Evolutionary conservation across 805 yeast species (phyloP).

Genomic region (Starmera dryadoides): DNA sequence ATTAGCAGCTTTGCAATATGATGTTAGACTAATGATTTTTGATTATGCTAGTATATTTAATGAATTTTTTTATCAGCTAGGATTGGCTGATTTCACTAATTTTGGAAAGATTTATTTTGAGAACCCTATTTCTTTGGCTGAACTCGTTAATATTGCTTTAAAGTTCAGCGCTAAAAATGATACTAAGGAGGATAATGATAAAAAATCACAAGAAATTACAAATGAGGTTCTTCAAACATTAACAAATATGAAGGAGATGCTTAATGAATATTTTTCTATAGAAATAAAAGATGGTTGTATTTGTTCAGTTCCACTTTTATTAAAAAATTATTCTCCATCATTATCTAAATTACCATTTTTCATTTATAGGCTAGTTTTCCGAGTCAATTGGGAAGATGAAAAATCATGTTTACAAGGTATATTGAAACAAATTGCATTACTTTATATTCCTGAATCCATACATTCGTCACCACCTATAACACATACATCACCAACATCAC

Average conservation of each 20-base stretch:
- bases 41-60: slow-evolving; percentile 68
- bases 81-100: slow-evolving; percentile 70
- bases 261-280: slow-evolving; percentile 69
- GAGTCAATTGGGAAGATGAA: slow-evolving; percentile 64
- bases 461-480: not conserved
- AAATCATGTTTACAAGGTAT: slow-evolving; percentile 59
- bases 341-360: slow-evolving; percentile 60
- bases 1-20: slow-evolving; percentile 79
- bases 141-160: too few relatives aligned
- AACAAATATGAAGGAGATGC: slow-evolving; percentile 69
- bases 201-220: too few relatives aligned
- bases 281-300: slow-evolving; percentile 27
- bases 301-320: slow-evolving; percentile 62
- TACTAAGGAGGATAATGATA: too few relatives aligned
- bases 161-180: too few relatives aligned
- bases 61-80: slow-evolving; percentile 77
- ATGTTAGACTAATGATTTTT: slow-evolving; percentile 65
- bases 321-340: slow-evolving; percentile 58
- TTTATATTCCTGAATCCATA: slow-evolving; percentile 56
- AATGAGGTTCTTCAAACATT: not conserved
- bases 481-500: slow-evolving; percentile 11
- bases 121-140: slow-evolving; percentile 11
- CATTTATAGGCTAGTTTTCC: slow-evolving; percentile 50
- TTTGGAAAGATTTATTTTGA: slow-evolving; percentile 54
- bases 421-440: slow-evolving; percentile 57